Base-by-base conservation (phyloP, 129 eudicot species). In the Dittrichia graveolens region DNA sequence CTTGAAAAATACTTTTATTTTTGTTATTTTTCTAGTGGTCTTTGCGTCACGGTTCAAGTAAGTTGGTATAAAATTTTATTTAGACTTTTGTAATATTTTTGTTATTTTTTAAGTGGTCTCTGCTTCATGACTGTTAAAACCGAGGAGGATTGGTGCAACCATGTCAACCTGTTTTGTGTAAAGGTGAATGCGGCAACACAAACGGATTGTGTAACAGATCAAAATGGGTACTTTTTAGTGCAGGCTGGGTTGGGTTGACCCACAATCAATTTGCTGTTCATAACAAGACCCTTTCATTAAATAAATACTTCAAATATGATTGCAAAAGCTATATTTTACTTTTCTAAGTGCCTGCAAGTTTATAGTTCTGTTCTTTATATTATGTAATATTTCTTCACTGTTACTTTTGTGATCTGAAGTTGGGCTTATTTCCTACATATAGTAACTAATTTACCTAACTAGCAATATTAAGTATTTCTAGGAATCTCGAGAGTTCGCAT, bases 331-430 rank as follows among this genome's bases (percentile, higher is more conserved):
- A 52, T 52, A 52, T n/a, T 52, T 3, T 52, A 14, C 34, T 52
- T 52, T 52, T 46, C 16, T 14, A n/a, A 52, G 8, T 52, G 10
- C 44, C 47, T 13, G 44, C 42, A 40, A 70, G 31, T 31, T 34
- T 71, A 58, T 34, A 57, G 50, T 45, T 71, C 49, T 14, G 31
- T 55, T 6, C 65, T 70, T 15, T 18, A 8, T 70, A 3, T 55
- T 55, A 11, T 38, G 9, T 8, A 15, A 38, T 9, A 41, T 6
- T 67, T 67, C 43, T 56, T 44, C 35, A 7, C 13, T 34, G 38
- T 19, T 39, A 58, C 67, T 0, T 45, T 24, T 72, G 41, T 14
- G 41, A 19, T 41, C 41, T 9, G 7, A 38, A 40, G 40, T 14
- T 24, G 7, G 18, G 18, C 40, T 53, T 71, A 8, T 16, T 69